These are phyloP conservation scores for Barbatosphaeria neglecta DNA, from an alignment of 495 filamentous ascomycete species.

Conservation along the genomic window DNA sequence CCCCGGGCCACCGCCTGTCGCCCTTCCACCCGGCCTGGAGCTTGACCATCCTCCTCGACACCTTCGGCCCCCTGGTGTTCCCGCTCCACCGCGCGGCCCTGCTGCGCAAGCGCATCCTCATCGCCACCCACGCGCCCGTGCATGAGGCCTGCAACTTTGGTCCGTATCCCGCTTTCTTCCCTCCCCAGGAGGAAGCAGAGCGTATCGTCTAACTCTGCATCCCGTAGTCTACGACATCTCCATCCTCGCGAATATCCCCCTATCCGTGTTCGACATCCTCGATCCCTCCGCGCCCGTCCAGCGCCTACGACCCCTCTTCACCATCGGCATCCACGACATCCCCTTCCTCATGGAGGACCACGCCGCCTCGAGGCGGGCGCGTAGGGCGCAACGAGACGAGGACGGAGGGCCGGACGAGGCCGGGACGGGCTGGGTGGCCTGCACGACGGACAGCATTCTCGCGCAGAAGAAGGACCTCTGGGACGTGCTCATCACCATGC, in stretches of 20 bases:
- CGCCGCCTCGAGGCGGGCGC: slow-evolving; percentile 19
- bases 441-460: slow-evolving; percentile 87
- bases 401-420: slow-evolving; percentile 29
- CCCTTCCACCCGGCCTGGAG: slow-evolving; percentile 79
- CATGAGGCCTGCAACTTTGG: slow-evolving; percentile 79
- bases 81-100: slow-evolving; percentile 84
- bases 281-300: slow-evolving; percentile 45
- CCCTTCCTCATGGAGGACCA: slow-evolving; percentile 53
- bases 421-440: slow-evolving; percentile 74
- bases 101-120: slow-evolving; percentile 74
- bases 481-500: slow-evolving; percentile 76
- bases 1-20: slow-evolving; percentile 58
- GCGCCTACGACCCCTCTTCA: slow-evolving; percentile 77
- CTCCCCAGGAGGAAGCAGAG: neutral
- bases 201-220: slow-evolving; percentile 5
- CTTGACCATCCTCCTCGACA: slow-evolving; percentile 60
- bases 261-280: slow-evolving; percentile 52
- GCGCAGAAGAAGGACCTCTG: slow-evolving; percentile 74
- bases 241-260: slow-evolving; percentile 68
- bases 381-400: slow-evolving; percentile 8
- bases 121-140: slow-evolving; percentile 75
- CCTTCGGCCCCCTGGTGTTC: slow-evolving; percentile 83
- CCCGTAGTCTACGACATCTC: slow-evolving; percentile 78
- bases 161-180: slow-evolving; percentile 22
- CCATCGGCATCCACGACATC: slow-evolving; percentile 86